A percentile compares a stretch with the other conserved stretches of the same genome.
Conservation (phyloP, 2,329 filamentous ascomycete species). For the Harringtonia lauricola region DNA sequence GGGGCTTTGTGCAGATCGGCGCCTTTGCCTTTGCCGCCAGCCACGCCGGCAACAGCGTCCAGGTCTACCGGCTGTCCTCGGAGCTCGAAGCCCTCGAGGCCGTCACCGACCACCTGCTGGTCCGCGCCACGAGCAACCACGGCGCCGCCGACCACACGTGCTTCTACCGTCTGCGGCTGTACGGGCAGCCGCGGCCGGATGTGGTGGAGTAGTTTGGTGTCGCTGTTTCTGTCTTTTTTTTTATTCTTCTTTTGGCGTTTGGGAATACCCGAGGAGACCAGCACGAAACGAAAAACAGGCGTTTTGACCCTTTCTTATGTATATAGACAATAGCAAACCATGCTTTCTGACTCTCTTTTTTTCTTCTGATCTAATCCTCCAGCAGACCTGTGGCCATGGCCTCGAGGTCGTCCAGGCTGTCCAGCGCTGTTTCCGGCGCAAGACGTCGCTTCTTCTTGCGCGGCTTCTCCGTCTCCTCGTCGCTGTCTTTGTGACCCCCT, state of each 20-base stretch:
- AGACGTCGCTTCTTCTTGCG: slow-evolving; percentile 24
- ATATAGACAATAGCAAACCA: no score
- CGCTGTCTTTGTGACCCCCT: slow-evolving; percentile 59
- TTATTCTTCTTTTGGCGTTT: not conserved
- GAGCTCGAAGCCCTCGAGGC: slow-evolving; percentile 36
- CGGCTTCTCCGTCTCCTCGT: slow-evolving; percentile 19
- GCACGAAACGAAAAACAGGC: no score
- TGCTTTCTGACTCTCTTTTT: not conserved
- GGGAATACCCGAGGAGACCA: no score
- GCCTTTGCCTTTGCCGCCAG: slow-evolving; percentile 41
- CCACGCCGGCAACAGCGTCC: slow-evolving; percentile 27
- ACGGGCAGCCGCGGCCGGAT: slow-evolving; percentile 27
- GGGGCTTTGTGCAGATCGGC: slow-evolving; percentile 45
- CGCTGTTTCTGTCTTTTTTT: not conserved
- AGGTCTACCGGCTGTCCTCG: slow-evolving; percentile 41
- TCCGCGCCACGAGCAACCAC: slow-evolving; percentile 48
- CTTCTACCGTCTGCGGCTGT: slow-evolving; percentile 52
- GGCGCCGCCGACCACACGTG: slow-evolving; percentile 49
- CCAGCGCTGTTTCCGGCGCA: slow-evolving; percentile 55
- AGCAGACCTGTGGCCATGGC: slow-evolving; percentile 64
- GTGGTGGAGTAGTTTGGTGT: not conserved
- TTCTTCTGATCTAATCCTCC: slow-evolving; percentile 24
- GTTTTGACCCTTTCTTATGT: no score
- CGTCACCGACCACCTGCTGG: slow-evolving; percentile 38
- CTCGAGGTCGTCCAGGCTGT: slow-evolving; percentile 72